These are phyloP conservation scores for Hapsidospora chrysogenum DNA, from an alignment of 495 filamentous ascomycete species.

Conservation along the genomic window DNA sequence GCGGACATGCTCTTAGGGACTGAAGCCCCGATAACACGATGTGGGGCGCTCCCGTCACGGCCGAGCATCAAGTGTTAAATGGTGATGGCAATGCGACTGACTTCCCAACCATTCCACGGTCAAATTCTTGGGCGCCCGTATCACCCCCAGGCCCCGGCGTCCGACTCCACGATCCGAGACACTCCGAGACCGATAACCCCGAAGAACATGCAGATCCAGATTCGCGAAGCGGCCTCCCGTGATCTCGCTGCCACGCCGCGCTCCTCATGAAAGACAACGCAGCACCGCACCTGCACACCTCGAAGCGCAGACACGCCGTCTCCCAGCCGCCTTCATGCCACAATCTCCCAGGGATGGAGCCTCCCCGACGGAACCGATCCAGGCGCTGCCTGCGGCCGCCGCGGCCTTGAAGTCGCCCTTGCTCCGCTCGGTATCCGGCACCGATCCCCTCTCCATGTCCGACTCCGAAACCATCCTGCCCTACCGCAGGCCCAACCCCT, in stretches of 20 bases:
- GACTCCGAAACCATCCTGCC: conserved; percentile 28
- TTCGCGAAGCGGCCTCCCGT: neutral
- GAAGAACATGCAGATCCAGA: conserved; percentile 1
- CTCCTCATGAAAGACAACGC: conserved; percentile 3
- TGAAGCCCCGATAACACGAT: no score
- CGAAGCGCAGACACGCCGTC: neutral
- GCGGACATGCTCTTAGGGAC: no score
- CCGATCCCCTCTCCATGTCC: conserved; percentile 15
- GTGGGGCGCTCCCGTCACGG: no score
- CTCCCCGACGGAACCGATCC: conserved; percentile 19
- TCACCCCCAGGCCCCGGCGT: no score
- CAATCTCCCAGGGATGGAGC: conserved; percentile 24
- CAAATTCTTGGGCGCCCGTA: no score
- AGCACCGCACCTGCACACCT: neutral
- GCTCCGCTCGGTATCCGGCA: conserved; percentile 16
- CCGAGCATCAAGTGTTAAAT: no score
- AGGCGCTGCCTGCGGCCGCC: conserved; percentile 23
- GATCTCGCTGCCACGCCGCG: neutral
- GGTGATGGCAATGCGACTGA: no score
- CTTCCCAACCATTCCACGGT: no score
- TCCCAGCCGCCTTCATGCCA: conserved; percentile 21
- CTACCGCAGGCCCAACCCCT: conserved; percentile 34
- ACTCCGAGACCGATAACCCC: no score
- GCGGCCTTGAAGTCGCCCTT: conserved; percentile 18
- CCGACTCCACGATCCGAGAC: no score